Evolutionary conservation across 495 filamentous ascomycete species (phyloP).

Genomic region (Penicillium diatomitis): DNA sequence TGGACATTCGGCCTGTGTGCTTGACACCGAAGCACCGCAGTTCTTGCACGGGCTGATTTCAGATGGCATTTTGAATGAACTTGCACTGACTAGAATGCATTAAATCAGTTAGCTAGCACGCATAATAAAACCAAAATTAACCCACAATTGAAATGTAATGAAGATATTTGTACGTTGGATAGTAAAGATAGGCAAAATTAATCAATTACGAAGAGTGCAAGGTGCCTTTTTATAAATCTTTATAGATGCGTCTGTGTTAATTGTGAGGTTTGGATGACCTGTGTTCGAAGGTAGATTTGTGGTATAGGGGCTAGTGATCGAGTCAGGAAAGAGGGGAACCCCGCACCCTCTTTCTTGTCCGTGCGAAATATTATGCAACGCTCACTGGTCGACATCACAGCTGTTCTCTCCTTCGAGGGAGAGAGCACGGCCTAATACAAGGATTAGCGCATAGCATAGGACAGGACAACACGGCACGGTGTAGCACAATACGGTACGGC

Average conservation of each 20-base stretch:
- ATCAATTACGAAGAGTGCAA: neutral
- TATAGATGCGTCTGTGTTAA: too few species aligned
- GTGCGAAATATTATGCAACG: neutral
- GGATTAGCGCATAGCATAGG: neutral
- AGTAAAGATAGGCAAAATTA: neutral
- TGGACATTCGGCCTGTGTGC: neutral
- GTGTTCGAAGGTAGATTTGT: neutral
- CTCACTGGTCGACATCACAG: neutral
- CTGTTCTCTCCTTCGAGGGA: neutral
- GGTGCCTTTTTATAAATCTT: neutral
- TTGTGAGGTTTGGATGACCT: neutral
- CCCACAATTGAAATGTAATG: neutral
- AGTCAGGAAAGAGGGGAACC: neutral
- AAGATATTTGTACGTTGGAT: neutral
- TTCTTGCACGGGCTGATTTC: neutral
- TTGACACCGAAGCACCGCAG: neutral
- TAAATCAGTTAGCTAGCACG: neutral
- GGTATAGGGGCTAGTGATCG: neutral
- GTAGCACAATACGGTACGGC: neutral
- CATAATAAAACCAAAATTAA: neutral
- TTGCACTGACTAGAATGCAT: neutral
- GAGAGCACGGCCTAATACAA: neutral
- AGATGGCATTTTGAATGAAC: neutral
- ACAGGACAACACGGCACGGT: neutral
- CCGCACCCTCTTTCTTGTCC: neutral